Conservation (phyloP, 495 filamentous ascomycete species). For the Penicillium robsamsonii region DNA sequence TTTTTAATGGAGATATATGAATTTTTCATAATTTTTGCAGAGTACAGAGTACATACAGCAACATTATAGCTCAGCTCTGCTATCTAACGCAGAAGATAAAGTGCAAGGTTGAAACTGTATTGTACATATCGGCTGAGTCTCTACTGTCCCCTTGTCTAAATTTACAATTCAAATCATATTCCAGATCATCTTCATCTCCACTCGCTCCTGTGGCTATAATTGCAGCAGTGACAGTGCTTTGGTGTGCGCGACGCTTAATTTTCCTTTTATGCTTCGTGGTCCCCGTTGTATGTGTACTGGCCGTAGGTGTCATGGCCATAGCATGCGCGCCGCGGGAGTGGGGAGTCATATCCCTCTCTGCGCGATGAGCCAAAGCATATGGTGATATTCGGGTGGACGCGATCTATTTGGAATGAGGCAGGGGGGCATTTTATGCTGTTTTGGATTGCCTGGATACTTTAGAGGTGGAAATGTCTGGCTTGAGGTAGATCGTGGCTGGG, state of each 20-base stretch:
- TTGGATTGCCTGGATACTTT: not conserved
- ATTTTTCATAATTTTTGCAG: not conserved
- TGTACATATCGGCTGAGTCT: not conserved
- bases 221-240: not conserved
- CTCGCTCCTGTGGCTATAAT: not conserved
- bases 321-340: conserved; percentile 2
- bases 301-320: conserved; percentile 1
- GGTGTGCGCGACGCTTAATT: not conserved
- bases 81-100: not conserved
- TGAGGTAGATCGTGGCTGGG: not conserved
- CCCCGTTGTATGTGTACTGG: not conserved
- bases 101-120: not conserved
- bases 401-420: not conserved
- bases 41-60: not conserved
- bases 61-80: not conserved
- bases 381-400: not conserved
- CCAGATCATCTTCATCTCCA: not conserved
- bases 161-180: not conserved
- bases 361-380: conserved; percentile 15
- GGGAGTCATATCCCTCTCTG: not conserved
- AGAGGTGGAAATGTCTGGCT: not conserved
- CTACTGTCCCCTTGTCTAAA: not conserved
- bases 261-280: not conserved
- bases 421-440: not conserved
- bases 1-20: not conserved